A percentile compares a stretch with the other conserved stretches of the same genome.
Evolutionary conservation across 2,329 filamentous ascomycete species (phyloP).

Genomic region (Aspergillus aculeatinus): DNA sequence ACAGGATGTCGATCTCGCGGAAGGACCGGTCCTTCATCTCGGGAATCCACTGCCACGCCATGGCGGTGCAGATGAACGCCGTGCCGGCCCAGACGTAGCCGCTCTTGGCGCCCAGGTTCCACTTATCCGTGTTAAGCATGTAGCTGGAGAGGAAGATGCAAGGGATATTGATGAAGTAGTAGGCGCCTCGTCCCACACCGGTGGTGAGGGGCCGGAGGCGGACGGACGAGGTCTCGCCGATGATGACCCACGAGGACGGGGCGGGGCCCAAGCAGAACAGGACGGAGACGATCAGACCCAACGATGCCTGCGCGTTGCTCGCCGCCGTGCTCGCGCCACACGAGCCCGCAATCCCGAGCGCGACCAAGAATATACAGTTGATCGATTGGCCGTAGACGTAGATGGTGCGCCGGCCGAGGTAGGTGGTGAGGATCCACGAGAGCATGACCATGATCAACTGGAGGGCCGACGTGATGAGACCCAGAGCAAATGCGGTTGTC

Average conservation of each 20-base stretch:
- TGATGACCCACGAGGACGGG: slow-evolving; percentile 66
- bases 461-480: slow-evolving; percentile 64
- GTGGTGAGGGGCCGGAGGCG: slow-evolving; percentile 66
- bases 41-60: slow-evolving; percentile 52
- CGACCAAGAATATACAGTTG: slow-evolving; percentile 56
- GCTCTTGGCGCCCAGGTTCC: slow-evolving; percentile 54
- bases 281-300: slow-evolving; percentile 66
- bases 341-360: slow-evolving; percentile 61
- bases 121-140: slow-evolving; percentile 57
- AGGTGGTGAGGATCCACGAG: slow-evolving; percentile 66
- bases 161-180: slow-evolving; percentile 66
- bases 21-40: slow-evolving; percentile 60
- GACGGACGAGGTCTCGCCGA: slow-evolving; percentile 65
- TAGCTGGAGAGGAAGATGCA: slow-evolving; percentile 63
- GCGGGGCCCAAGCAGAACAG: slow-evolving; percentile 63
- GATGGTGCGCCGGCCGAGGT: slow-evolving; percentile 63
- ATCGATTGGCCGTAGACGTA: slow-evolving; percentile 61
- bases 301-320: slow-evolving; percentile 57
- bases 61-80: slow-evolving; percentile 54
- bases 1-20: slow-evolving; percentile 63
- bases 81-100: slow-evolving; percentile 62
- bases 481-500: slow-evolving; percentile 59
- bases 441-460: slow-evolving; percentile 64
- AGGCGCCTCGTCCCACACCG: slow-evolving; percentile 61
- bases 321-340: slow-evolving; percentile 43